Percentiles rank a stretch among this genome's conserved stretches.
phyloP scores from a whole-genome alignment of 1,284 basidiomycete genomes.

The Golubevia sp. region DNA sequence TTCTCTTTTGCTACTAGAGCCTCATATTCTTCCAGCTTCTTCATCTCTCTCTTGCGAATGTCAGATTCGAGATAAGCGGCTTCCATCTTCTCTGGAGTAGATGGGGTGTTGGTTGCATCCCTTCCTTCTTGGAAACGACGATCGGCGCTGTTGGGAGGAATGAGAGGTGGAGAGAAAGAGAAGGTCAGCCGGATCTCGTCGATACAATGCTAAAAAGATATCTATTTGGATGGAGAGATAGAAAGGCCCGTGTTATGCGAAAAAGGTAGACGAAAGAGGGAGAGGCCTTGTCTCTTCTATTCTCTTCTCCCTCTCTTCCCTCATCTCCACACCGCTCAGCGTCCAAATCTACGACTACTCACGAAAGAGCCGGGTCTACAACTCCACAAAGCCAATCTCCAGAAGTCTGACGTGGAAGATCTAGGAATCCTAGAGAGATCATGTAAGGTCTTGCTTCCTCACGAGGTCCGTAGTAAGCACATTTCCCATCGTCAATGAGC shows the following conservation, averaged over 20 bases:
- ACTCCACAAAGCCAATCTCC: conserved; percentile 49
- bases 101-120: conserved; percentile 24
- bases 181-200: too few species aligned
- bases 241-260: too few species aligned
- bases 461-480: conserved; percentile 46
- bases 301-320: too few species aligned
- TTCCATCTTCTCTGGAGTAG: conserved; percentile 30
- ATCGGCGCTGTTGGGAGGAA: conserved; percentile 19
- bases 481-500: conserved; percentile 43
- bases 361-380: too few species aligned
- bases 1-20: conserved; percentile 19
- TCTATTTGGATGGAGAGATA: too few species aligned
- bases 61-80: conserved; percentile 28
- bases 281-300: too few species aligned
- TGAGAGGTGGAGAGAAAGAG: too few species aligned
- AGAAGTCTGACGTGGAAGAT: conserved; percentile 45
- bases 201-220: too few species aligned
- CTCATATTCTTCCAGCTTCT: conserved; percentile 25
- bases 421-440: conserved; percentile 31
- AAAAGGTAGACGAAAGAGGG: too few species aligned
- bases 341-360: too few species aligned
- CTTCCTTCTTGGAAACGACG: conserved; percentile 40
- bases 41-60: conserved; percentile 23
- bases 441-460: conserved; percentile 38
- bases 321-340: too few species aligned